Evolutionary conservation across 306 rosid species (phyloP), one percentile per base, ranked within the genome.

Genomic region (Gillenia trifoliata): DNA sequence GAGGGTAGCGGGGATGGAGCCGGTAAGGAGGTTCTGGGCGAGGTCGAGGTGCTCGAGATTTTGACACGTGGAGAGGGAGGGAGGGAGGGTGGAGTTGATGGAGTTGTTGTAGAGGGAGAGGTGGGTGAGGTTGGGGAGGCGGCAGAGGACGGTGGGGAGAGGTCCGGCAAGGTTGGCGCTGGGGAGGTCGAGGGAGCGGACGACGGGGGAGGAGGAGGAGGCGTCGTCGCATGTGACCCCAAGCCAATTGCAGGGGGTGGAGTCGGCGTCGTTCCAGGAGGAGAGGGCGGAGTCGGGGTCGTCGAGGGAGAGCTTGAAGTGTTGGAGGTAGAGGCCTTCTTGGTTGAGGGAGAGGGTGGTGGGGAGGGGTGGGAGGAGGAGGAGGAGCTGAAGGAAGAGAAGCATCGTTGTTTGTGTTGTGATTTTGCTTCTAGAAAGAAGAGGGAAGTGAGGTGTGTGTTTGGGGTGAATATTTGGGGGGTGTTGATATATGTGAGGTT

Each of bases 1-100:
- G 0, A 94, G 63, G 6, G 88, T 23, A 59, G 52, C 19, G 28
- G 98, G 98, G 17, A 94, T 90, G 4, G 80, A 0, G 17, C 98
- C 96, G 17, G 93, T 86, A 80, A 94, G 89, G 56, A 91, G 90
- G 66, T 94, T 94, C 82, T 94, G 91, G 16, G 95, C 54, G 66
- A 94, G 90, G 86, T 94, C 93, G 33, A 94, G 91, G 70, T 81
- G 85, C 23, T 61, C 23, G 72, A 94, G 91, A 26, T 22, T 36
- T 8, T 26, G 59, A 70, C 97, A 94, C 31, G 79, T 54, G 60
- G 93, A 78, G 78, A 91, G 73, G 0, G 80, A 81, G 0, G 33
- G 28, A 2, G 95, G 88, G 40, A 91, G 91, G n/a, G 88, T 68
- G 71, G 86, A 60, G 83, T 83, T 84, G 67, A 94, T 83, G 84